Evolutionary conservation across 2,329 filamentous ascomycete genomes (phyloP), one percentile per base, ranked within the genome.

Genomic region (Rutstroemia sydowiana): DNA sequence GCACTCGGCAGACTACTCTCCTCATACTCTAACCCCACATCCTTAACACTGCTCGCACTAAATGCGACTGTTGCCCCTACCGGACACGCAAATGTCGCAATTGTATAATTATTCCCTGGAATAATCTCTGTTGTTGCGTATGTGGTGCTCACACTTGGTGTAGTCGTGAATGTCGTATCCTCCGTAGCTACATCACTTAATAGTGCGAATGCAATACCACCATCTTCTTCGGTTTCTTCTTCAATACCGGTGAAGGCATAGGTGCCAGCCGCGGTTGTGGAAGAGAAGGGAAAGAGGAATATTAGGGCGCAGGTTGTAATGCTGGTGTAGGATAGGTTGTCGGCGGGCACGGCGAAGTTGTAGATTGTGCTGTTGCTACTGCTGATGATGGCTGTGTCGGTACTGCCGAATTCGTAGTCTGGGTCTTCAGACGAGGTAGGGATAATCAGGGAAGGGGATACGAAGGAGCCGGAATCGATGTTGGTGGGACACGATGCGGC

Each of bases 331-430:
- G 68, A 66, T n/a, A n/a, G n/a, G 3, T 66, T 57, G 7, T 13
- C 8, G 8, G 23, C 46, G 0, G 77, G 78, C 41, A 87, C 77
- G 61, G 85, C 81, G 68, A 88, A 87, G 71, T 85, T 85, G 75
- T 84, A 87, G 62, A 86, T 76, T 13, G 77, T 76, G 9, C 11
- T 32, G 7, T 45, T 51, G 13, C 28, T 20, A 2, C 34, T 30
- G 9, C 75, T 77, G 39, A 84, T 71, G 8, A 74, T 73, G 46
- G 81, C 82, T 56, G 77, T 76, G 68, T 71, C 76, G 1, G 72
- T 73, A 2, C 75, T 79, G 6, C 81, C 81, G 41, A 69, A 68
- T 0, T 76, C 70, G 7, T 68, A 72, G 63, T 75, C 66, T 0
- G 82, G 79, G 13, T 74, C 67, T 13, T 71, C 66, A 2, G 74